phyloP scores from a whole-genome alignment of 2,329 filamentous ascomycete species.

The Paracoccidioides lutzii region DNA sequence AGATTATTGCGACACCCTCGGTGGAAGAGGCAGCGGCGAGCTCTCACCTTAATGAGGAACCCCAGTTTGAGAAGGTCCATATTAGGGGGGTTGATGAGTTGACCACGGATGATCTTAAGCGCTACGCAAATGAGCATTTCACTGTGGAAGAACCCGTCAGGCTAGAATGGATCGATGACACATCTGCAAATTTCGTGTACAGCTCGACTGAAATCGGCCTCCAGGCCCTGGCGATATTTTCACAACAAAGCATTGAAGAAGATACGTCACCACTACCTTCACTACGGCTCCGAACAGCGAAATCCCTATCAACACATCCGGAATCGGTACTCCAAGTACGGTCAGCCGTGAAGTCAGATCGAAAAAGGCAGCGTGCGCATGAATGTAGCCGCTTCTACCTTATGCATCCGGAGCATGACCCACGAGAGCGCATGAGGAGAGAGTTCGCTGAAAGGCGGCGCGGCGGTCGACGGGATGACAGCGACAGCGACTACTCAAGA shows the following conservation, averaged over 20 bases:
- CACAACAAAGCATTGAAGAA: slow-evolving; percentile 22
- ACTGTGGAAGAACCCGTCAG: slow-evolving; percentile 41
- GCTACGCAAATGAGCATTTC: slow-evolving; percentile 59
- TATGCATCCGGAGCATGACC: slow-evolving; percentile 78
- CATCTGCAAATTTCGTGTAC: slow-evolving; percentile 77
- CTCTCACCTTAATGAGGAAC: slow-evolving; percentile 19
- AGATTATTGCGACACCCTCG: neutral
- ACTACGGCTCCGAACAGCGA: slow-evolving; percentile 56
- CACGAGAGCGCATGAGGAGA: slow-evolving; percentile 54
- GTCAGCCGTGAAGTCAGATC: slow-evolving; percentile 60
- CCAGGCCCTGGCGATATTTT: slow-evolving; percentile 41
- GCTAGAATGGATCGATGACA: slow-evolving; percentile 93
- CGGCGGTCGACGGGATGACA: slow-evolving; percentile 23
- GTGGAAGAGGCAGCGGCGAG: slow-evolving; percentile 21
- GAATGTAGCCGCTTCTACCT: slow-evolving; percentile 83
- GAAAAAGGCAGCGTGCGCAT: slow-evolving; percentile 65
- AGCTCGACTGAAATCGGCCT: slow-evolving; percentile 40
- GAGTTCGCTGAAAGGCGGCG: slow-evolving; percentile 36
- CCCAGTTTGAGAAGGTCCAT: slow-evolving; percentile 54
- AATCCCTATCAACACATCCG: slow-evolving; percentile 53
- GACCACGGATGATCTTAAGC: slow-evolving; percentile 65
- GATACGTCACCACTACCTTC: slow-evolving; percentile 38
- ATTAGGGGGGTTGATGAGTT: slow-evolving; percentile 71
- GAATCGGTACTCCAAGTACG: slow-evolving; percentile 59
- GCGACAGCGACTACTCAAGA: slow-evolving; percentile 32